Evolutionary conservation across 306 rosid genomes (phyloP).

Genomic region (Medicago lupulina): DNA sequence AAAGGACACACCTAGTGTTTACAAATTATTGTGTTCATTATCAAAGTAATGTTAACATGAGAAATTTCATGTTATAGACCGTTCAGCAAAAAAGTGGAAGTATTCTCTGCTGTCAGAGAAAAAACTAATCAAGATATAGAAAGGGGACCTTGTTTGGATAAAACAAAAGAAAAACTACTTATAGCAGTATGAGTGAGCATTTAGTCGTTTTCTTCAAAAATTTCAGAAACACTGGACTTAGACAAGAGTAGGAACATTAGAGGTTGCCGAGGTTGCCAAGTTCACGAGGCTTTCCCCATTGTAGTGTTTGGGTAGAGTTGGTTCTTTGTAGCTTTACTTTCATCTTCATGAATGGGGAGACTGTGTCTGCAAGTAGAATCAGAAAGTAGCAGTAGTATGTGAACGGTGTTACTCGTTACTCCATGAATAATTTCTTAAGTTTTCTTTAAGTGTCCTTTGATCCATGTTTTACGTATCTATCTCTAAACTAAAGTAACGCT

Average conservation of each 20-base stretch:
- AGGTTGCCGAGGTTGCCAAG: slow-evolving; percentile 2
- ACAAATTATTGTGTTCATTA: not conserved
- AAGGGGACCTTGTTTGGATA: too few species aligned
- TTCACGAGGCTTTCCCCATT: not conserved
- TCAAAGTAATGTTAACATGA: too few species aligned
- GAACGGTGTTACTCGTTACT: not conserved
- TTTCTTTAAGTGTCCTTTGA: not conserved
- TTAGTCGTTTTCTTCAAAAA: too few species aligned
- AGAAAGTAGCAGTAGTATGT: not conserved
- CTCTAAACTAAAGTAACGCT: not conserved
- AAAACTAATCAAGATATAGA: too few species aligned
- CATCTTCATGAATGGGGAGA: not conserved
- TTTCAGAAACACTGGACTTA: not conserved
- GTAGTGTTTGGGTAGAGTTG: slow-evolving; percentile 5
- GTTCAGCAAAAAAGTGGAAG: too few species aligned
- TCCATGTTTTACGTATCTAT: not conserved
- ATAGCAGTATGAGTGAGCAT: too few species aligned
- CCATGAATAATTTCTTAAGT: not conserved
- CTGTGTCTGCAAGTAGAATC: not conserved
- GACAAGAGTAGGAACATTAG: not conserved
- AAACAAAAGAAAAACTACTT: too few species aligned
- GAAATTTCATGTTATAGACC: too few species aligned
- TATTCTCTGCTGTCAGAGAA: too few species aligned
- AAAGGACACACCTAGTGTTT: not conserved
- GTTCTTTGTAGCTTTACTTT: not conserved